Base-by-base conservation (phyloP, 768 basidiomycete genomes). In the Pleurotus salmoneostramineus region DNA sequence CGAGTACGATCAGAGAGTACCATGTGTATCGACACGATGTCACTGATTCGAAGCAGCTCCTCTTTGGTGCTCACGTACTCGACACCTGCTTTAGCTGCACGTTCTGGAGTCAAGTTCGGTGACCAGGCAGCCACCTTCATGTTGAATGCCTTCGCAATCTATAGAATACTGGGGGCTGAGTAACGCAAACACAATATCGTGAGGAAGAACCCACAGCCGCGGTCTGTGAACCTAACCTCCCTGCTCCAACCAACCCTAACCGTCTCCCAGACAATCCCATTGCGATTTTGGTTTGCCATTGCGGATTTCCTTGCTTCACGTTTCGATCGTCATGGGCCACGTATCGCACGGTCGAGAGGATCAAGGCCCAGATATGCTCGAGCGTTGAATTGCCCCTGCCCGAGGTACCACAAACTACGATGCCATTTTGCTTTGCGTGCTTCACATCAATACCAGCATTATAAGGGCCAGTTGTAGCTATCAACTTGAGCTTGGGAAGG, bases 41-140 rank as follows among this genome's bases (percentile, higher is more conserved):
- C 86, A 57, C 83, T 80, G 33, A 71, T 66, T 49, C 64, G 64
- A 56, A 89, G 70, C 3, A 89, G 72, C 43, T 82, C 77, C 42
- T 80, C 78, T 61, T 88, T 85, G 0, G 78, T 73, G 17, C 70
- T 54, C 3, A 73, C 73, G 62, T 72, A 80, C 37, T 77, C 77
- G 3, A 81, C 82, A 3, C 82, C 83, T 1, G 80, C 83, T 10
- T 63, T 70, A 3, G 73, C 71, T 7, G 83, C 84, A 6, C 84
- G 75, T 61, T 83, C 82, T 7, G 73, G 74, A 0, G 84, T 88
- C 12, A 90, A 68, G 66, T 88, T 73, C 1, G 84, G 84, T 3
- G 83, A 84, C 87, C 87, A 89, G 0, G 75, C 86, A 37, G 83
- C 69, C 8, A 87, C 79, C 49, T 71, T 74, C 82, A 88, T 82